phyloP scores from a whole-genome alignment of 495 filamentous ascomycete species.

The Tetracladium marchalianum region DNA sequence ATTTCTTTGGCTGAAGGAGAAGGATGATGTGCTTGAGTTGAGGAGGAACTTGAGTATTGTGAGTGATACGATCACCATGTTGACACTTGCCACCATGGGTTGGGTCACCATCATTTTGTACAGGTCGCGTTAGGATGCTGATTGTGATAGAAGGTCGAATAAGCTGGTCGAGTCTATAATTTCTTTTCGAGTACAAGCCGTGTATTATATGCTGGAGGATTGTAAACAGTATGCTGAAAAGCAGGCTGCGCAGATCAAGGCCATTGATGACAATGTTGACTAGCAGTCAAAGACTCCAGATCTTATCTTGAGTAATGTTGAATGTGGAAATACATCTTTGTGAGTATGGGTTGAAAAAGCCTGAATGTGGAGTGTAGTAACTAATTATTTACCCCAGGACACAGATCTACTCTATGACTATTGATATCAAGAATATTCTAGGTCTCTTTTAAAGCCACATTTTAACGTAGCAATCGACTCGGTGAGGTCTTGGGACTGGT shows the following conservation, averaged over 20 bases:
- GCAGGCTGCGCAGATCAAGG: neutral
- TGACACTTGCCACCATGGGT: neutral
- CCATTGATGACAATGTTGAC: conserved; percentile 3
- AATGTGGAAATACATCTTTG: neutral
- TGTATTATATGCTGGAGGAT: neutral
- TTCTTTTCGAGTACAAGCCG: neutral
- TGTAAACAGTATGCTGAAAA: neutral
- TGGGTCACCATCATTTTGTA: neutral
- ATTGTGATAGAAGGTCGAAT: conserved; percentile 5
- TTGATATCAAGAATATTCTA: neutral
- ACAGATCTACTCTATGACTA: neutral
- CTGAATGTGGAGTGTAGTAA: too few species aligned
- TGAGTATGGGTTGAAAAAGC: neutral
- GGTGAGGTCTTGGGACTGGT: neutral
- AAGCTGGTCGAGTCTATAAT: neutral
- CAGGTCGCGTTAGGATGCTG: neutral
- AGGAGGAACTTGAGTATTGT: conserved; percentile 2
- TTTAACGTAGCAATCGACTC: neutral
- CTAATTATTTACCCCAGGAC: neutral
- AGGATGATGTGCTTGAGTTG: conserved; percentile 6
- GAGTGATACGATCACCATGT: conserved; percentile 1
- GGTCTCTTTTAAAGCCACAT: neutral
- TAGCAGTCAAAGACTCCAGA: conserved; percentile 1
- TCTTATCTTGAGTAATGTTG: neutral
- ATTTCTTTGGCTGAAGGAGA: conserved; percentile 6